Base-by-base conservation (phyloP, 2,329 filamentous ascomycete genomes). In the Aspergillus uvarum region DNA sequence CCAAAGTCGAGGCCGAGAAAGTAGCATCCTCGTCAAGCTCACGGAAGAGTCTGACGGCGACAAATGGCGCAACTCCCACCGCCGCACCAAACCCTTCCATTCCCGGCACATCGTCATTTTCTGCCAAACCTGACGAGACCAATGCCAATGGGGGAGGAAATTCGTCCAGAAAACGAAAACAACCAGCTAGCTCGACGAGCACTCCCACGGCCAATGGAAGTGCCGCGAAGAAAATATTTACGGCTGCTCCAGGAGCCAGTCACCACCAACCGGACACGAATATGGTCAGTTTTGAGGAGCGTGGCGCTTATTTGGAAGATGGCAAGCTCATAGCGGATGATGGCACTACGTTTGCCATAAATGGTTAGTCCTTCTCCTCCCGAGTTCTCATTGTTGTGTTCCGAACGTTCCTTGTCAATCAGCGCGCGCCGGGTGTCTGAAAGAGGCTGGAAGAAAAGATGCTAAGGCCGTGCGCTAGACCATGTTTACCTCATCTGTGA, bases 401-500 rank as follows among this genome's bases (percentile, higher is more conserved):
- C 53, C 61, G 54, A 19, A 49, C 31, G 55, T 35, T 59, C 65
- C 70, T 64, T 70, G 59, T 32, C 47, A 31, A 47, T 24, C 38
- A 44, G 38, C 38, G 38, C 38, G 38, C 38, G 38, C 38, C 38
- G 38, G 6, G 38, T 44, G 38, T 19, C 5, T 14, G 8, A 44
- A 44, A 19, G 16, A 22, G 38, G 14, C 38, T 44, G n/a, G 38
- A 44, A 29, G 26, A 19, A 44, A 44, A n/a, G 14, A 32, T 54
- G 57, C 54, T 64, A 52, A 60, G 47, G 31, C 26, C 21, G 22
- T 2, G 19, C 42, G 63, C 52, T 56, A 62, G 88, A 91, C 77
- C 87, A 98, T 80, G 91, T 96, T 67, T 99, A 98, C 81, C 86
- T 98, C 64, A 90, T 99, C 65, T 98, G 93, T 79, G 95, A 99